These are phyloP conservation scores for Byssochlamys sp. DNA, from an alignment of 2,329 filamentous ascomycete species.

Conservation along the genomic window DNA sequence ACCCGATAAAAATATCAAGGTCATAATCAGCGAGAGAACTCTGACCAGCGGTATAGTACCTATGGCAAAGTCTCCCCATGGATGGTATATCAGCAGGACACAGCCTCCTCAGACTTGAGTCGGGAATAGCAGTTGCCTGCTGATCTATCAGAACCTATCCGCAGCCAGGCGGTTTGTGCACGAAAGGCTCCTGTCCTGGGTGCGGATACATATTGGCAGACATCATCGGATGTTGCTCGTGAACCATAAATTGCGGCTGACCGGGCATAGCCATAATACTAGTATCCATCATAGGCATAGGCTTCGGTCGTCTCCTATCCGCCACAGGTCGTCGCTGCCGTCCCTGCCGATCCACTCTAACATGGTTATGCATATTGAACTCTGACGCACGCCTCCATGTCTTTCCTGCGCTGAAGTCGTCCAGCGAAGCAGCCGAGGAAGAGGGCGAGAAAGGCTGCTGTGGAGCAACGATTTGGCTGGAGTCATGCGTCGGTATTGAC, in stretches of 20 bases:
- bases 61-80: neutral
- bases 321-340: conserved; percentile 9
- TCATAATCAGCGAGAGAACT: neutral
- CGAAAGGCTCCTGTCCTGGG: conserved; percentile 12
- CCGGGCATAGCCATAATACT: neutral
- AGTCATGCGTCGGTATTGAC: conserved; percentile 14
- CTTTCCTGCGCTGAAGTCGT: conserved; percentile 6
- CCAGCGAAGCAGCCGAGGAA: neutral
- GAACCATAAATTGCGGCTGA: conserved; percentile 3
- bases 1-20: neutral
- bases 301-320: conserved; percentile 8
- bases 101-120: neutral
- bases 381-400: conserved; percentile 21
- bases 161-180: conserved; percentile 14
- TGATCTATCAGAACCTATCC: conserved; percentile 2
- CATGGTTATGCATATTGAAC: conserved; percentile 5
- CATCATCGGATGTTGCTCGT: conserved; percentile 15
- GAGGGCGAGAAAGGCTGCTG: no score
- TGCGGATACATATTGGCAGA: conserved; percentile 22
- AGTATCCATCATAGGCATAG: neutral
- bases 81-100: neutral
- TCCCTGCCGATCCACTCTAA: conserved; percentile 11
- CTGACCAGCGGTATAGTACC: neutral
- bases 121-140: neutral
- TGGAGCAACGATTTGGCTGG: neutral